Base-by-base conservation (phyloP, 192 early-diverging fungal species). In the Linnemannia elongata region DNA sequence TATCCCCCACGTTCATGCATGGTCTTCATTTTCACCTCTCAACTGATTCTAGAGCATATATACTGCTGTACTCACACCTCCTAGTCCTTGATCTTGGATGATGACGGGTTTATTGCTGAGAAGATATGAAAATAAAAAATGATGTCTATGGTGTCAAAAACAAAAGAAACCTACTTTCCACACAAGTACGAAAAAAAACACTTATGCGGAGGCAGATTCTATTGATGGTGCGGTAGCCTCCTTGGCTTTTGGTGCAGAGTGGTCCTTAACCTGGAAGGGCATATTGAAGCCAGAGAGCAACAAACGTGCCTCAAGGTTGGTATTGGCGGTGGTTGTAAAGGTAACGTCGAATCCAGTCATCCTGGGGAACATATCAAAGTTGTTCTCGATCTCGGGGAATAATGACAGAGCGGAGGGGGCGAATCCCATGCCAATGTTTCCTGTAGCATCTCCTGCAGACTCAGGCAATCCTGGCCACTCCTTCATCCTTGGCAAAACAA, bases 361-460 rank as follows among this genome's bases (percentile, higher is more conserved):
- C 70, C 93, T 88, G 10, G 98, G 98, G 86, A 95, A 98, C 91
- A 95, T 93, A 78, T 99, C 98, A 87, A 97, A 99, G 84, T 96
- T 95, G 70, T 94, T 93, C 89, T 99, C 98, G 82, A 99, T 97
- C 90, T 99, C 98, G 20, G 98, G 98, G 93, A 99, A 99, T 87
- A 96, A 88, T 33, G 97, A 96, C 70, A 99, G 89, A 27, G 93
- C 96, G 49, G 93, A 93, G 55, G 92, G 90, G 24, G 96, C 96
- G 80, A 99, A 95, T 39, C 95, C 95, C 82, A 99, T 88, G 8
- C 94, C 93, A 83, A 98, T 92, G 88, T 93, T 94, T 18, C 98
- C 98, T 72, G 94, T 93, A 45, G 92, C 94, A 80, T 98, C 95
- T 82, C 96, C 96, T 7, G 95, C 84, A 35, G 91, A 91, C 78